These are phyloP conservation scores for Hevea brasiliensis DNA, from an alignment of 345 rosid genomes.

Conservation along the genomic window DNA sequence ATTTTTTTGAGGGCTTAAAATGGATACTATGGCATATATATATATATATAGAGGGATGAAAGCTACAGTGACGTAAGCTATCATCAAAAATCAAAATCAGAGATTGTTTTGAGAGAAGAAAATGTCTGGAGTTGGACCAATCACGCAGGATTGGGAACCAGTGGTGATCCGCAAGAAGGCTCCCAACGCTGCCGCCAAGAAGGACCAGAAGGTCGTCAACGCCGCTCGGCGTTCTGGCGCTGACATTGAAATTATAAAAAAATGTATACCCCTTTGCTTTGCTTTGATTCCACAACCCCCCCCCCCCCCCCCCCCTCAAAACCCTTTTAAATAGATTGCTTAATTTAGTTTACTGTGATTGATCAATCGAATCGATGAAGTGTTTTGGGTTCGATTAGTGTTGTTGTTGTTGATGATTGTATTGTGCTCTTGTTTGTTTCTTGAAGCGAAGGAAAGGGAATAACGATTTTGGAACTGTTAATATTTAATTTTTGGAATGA, in stretches of 20 bases:
- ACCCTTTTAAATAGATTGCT: no score
- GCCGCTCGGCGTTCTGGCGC: slow-evolving; percentile 38
- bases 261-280: slow-evolving; percentile 9
- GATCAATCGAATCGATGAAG: not conserved
- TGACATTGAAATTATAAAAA: slow-evolving; percentile 31
- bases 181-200: slow-evolving; percentile 34
- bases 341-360: not conserved
- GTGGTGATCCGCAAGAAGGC: slow-evolving; percentile 39
- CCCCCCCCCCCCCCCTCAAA: not conserved
- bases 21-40: no score
- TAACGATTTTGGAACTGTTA: not conserved
- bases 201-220: slow-evolving; percentile 36
- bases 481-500: not conserved
- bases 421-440: not conserved
- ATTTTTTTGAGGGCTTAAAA: no score
- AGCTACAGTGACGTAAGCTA: no score
- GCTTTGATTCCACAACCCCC: no score
- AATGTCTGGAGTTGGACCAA: slow-evolving; percentile 29
- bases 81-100: no score
- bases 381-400: not conserved
- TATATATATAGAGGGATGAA: no score
- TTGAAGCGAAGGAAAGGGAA: not conserved
- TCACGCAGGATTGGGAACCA: slow-evolving; percentile 38
- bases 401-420: not conserved
- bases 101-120: not conserved